Evolutionary conservation across 2,329 filamentous ascomycete genomes (phyloP).

Genomic region (Mycosphaerella arachidis): DNA sequence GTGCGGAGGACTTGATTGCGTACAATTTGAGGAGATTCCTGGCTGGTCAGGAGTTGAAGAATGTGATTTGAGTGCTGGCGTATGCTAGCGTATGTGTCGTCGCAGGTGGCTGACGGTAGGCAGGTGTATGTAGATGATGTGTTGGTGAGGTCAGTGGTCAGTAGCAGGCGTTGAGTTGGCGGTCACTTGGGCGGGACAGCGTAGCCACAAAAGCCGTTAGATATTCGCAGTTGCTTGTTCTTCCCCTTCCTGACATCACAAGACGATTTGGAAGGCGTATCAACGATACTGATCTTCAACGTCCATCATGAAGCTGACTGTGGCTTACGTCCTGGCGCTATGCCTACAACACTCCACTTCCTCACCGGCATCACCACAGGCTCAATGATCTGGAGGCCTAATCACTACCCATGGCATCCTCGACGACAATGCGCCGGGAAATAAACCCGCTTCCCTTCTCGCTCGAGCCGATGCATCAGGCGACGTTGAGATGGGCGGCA

Average conservation of each 20-base stretch:
- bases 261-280: not conserved
- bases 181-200: not conserved
- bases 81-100: not conserved
- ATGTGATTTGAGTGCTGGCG: constrained; percentile 40
- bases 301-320: not conserved
- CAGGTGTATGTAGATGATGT: not conserved
- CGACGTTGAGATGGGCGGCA: not conserved
- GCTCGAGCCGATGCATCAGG: not conserved
- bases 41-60: constrained; percentile 57
- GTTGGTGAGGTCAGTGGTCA: not conserved
- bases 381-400: too few relatives aligned
- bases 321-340: not conserved
- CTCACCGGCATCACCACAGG: not conserved
- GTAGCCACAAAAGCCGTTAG: not conserved
- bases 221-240: not conserved
- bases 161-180: not conserved
- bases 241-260: not conserved
- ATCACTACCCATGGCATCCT: not conserved
- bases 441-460: not conserved
- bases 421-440: not conserved
- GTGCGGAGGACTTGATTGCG: constrained; percentile 55
- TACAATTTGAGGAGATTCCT: constrained; percentile 58
- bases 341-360: not conserved
- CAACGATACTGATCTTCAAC: not conserved
- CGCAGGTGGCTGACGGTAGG: not conserved